Base-by-base conservation (phyloP, 106 monocot genomes). In the Dactylorhiza incarnata region DNA sequence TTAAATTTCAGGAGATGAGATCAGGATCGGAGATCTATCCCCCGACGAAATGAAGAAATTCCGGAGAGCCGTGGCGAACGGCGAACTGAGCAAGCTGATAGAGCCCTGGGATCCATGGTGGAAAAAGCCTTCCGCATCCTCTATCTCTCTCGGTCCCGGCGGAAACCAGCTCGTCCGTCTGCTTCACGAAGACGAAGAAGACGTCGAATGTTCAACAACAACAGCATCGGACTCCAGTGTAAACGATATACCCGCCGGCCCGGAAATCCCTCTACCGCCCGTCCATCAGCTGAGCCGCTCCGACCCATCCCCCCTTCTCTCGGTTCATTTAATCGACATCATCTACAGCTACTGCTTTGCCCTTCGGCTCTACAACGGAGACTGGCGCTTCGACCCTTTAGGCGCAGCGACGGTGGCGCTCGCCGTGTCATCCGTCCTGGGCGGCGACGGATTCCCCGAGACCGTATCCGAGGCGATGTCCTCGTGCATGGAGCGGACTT, bases 71-170 rank as follows among this genome's bases (percentile, higher is more conserved):
- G 78, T 92, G 72, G 85, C 89, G 20, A 89, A 89, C 23, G 97
- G 97, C 5, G 86, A 82, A 59, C 82, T 99, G 22, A 99, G 94
- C 91, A 94, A 89, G 83, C 72, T 99, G 86, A 91, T 99, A 71
- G 73, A 89, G 50, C 97, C 91, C 4, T 99, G 97, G 97, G 83
- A 87, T 13, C 94, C 99, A 43, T 99, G 99, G 99, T 99, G 99
- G 99, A 79, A 69, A 23, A 83, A 86, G 70, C 83, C 89, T 67
- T 82, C 85, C 79, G 86, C 94, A 65, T 81, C 71, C 80, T 77
- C 78, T 3, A 75, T 99, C 12, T 80, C 82, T 63, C 91, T 99
- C 17, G 75, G 89, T 48, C 75, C 82, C 12, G 75, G 83, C 15
- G 99, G 94, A 80, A 86, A 78, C 72, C 94, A 81, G 73, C 91